Conservation (phyloP, 768 basidiomycete genomes). For the Lentinus brumalis region DNA sequence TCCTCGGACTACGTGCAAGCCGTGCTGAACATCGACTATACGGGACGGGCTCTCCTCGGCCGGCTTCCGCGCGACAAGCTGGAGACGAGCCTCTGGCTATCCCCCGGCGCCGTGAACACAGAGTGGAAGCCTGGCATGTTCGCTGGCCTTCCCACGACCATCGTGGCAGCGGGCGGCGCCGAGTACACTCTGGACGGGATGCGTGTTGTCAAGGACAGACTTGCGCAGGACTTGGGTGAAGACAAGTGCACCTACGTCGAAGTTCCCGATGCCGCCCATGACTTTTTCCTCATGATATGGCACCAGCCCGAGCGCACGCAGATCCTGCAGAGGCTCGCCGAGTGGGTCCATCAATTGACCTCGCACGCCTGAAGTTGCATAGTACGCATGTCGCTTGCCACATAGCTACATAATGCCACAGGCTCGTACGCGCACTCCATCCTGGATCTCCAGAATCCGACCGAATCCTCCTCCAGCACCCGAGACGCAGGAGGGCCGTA, state of each 20-base stretch:
- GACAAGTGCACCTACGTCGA: constrained; percentile 4
- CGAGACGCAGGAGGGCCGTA: too few species aligned
- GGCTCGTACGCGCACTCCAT: too few species aligned
- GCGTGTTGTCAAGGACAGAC: constrained; percentile 24
- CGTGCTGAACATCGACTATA: constrained; percentile 6
- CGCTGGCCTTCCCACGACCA: constrained; percentile 27
- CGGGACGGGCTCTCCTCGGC: constrained; percentile 4
- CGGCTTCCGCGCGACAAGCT: neutral
- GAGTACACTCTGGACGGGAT: constrained; percentile 32
- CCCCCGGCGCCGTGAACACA: constrained; percentile 6
- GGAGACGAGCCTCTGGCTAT: constrained; percentile 11
- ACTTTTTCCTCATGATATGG: neutral
- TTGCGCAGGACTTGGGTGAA: constrained; percentile 28
- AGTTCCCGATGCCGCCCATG: constrained; percentile 6
- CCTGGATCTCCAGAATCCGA: too few species aligned
- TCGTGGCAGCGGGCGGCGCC: constrained; percentile 29
- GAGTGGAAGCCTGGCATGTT: constrained; percentile 16
- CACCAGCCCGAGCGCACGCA: constrained; percentile 13
- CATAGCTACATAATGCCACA: too few species aligned
- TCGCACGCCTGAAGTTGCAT: too few species aligned
- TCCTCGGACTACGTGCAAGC: constrained; percentile 3
- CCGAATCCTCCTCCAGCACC: too few species aligned
- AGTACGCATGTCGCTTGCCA: too few species aligned
- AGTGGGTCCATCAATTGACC: neutral
- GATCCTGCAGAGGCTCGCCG: neutral